Percentiles rank a stretch among this genome's conserved stretches.
Evolutionary conservation across 2,329 filamentous ascomycete genomes (phyloP).

Genomic region (Cladosporium halotolerans): DNA sequence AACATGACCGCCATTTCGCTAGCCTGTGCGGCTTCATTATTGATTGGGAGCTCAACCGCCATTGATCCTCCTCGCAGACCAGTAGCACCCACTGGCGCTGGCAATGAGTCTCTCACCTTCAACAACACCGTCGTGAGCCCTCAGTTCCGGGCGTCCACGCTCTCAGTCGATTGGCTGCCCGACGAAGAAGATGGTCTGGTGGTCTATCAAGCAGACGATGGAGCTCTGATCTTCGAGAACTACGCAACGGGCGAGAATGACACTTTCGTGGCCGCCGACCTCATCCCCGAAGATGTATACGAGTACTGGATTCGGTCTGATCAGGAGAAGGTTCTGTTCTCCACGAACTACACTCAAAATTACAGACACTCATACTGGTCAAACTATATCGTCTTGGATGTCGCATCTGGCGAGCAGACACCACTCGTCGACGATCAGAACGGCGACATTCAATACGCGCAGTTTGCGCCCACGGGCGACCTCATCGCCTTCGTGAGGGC

Average conservation of each 20-base stretch:
- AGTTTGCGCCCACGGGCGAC: slow-evolving; percentile 52
- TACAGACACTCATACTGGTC: slow-evolving; percentile 64
- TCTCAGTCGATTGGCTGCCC: slow-evolving; percentile 52
- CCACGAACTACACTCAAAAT: slow-evolving; percentile 61
- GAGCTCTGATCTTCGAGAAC: slow-evolving; percentile 55
- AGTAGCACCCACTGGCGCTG: slow-evolving; percentile 50
- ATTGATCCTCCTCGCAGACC: slow-evolving; percentile 49
- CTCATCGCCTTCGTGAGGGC: slow-evolving; percentile 61
- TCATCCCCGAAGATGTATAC: slow-evolving; percentile 49
- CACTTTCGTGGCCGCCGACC: slow-evolving; percentile 53
- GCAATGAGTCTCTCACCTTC: slow-evolving; percentile 52
- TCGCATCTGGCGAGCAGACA: slow-evolving; percentile 49
- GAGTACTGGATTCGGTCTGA: slow-evolving; percentile 59
- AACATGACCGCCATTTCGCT: background rate
- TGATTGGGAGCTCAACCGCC: slow-evolving; percentile 15
- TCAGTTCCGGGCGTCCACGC: slow-evolving; percentile 42
- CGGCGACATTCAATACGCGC: slow-evolving; percentile 62
- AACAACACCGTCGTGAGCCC: slow-evolving; percentile 51
- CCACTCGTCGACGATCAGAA: slow-evolving; percentile 54
- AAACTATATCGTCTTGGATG: slow-evolving; percentile 59
- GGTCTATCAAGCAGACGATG: slow-evolving; percentile 46
- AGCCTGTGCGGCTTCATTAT: slow-evolving; percentile 1
- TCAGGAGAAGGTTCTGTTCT: slow-evolving; percentile 53
- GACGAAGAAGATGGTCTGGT: slow-evolving; percentile 57
- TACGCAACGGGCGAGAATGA: slow-evolving; percentile 52